Percentiles rank a stretch among this genome's conserved stretches.
Conservation (phyloP, 495 filamentous ascomycete genomes). For the Annulohypoxylon moriforme region DNA sequence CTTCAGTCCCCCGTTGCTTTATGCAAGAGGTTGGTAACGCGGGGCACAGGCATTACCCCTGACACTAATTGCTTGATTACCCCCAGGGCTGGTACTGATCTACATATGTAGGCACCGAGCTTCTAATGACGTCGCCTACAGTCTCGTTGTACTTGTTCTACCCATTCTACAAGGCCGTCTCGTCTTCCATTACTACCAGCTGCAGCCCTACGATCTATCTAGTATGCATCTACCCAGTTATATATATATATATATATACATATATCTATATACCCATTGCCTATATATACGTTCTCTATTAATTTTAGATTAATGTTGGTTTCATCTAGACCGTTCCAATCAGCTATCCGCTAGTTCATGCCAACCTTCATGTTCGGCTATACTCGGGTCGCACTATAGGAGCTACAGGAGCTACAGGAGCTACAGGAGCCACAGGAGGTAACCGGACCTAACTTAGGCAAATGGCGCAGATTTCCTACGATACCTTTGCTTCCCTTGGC, state of each 20-base stretch:
- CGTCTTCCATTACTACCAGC: not conserved
- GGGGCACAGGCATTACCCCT: constrained; percentile 15
- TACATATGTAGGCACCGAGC: no score
- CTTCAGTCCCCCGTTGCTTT: no score
- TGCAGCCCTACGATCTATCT: not conserved
- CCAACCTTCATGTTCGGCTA: constrained; percentile 7
- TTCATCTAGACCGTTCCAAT: not conserved
- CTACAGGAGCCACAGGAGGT: no score
- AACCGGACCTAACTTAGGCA: no score
- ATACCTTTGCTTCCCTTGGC: constrained; percentile 17
- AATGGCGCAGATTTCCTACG: constrained; percentile 27
- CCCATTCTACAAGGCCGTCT: not conserved
- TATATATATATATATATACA: not conserved
- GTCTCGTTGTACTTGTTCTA: no score
- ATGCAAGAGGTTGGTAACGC: constrained; percentile 1
- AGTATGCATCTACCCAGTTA: not conserved
- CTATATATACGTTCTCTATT: not conserved
- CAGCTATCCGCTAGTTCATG: not conserved
- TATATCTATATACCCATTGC: not conserved
- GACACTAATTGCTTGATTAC: no score
- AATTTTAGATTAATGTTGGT: not conserved
- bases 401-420: no score
- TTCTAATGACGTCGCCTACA: constrained; percentile 22
- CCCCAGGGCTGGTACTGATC: no score
- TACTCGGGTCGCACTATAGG: constrained; percentile 9